Conservation (phyloP, 2,329 filamentous ascomycete genomes). For the Ophiocordyceps robertsii region DNA sequence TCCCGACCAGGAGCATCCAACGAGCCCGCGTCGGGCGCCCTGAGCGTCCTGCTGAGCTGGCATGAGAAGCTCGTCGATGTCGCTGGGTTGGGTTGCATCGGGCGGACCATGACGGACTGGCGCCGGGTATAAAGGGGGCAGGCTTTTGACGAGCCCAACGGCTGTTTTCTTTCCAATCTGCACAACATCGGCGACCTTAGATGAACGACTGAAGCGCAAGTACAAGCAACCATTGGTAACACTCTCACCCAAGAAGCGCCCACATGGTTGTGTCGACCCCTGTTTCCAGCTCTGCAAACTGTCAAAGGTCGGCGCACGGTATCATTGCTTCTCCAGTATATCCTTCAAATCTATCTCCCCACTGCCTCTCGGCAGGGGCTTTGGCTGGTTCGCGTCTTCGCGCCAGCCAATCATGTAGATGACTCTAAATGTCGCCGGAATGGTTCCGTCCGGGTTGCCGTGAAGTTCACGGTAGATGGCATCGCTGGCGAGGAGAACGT, state of each 20-base stretch:
- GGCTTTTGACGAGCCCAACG: background rate
- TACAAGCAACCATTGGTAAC: background rate
- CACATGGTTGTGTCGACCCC: too few species aligned
- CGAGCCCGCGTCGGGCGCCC: constrained; percentile 68
- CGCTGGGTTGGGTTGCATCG: constrained; percentile 80
- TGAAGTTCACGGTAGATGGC: constrained; percentile 82
- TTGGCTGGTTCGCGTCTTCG: constrained; percentile 61
- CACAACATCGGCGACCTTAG: background rate
- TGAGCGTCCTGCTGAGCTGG: constrained; percentile 97
- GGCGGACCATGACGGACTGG: constrained; percentile 91
- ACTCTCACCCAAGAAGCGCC: background rate
- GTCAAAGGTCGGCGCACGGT: background rate
- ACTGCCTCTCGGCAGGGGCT: constrained; percentile 72
- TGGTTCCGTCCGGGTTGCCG: constrained; percentile 60
- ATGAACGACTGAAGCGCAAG: background rate
- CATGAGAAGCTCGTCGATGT: constrained; percentile 97
- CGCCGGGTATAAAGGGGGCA: constrained; percentile 44
- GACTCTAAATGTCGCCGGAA: constrained; percentile 85
- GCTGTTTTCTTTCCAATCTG: background rate
- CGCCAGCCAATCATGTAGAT: constrained; percentile 99
- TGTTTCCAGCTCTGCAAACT: background rate
- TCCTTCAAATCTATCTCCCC: constrained; percentile 85
- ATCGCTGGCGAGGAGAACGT: constrained; percentile 77
- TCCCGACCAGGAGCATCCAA: constrained; percentile 36
- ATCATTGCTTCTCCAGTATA: constrained; percentile 39